Evolutionary conservation across 169 alveolate genomes (phyloP), one percentile per base, ranked within the genome.

Genomic region (Eimeria falciformis): DNA sequence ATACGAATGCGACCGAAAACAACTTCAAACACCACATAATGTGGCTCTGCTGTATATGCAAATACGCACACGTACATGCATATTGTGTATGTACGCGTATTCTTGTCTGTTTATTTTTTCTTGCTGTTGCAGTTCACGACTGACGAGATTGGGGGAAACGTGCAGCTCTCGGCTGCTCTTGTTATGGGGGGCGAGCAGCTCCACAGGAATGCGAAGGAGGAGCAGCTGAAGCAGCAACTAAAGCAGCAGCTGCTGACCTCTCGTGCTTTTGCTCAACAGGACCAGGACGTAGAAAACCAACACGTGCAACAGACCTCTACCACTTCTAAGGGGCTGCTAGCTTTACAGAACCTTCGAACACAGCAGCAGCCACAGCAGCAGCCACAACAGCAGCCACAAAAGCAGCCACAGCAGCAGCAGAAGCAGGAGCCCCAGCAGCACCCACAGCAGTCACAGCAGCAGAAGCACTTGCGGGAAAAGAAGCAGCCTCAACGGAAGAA

Each of bases 351-450:
- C 25, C n/a, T 53, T 53, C 17, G 17, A n/a, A 11, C 55, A 12
- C 56, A 33, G 45, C 21, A 37, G 56, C 55, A 23, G 40, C 33
- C 0, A 7, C 29, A 23, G 37, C 53, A 69, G 45, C 55, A 37
- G 45, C 79, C 27, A 11, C 53, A 14, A 11, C 50, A 23, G 53
- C 79, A 9, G 79, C 56, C 37, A 47, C 83, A 18, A 58, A 53
- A 71, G 18, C 84, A 43, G 40, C 66, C 25, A 65, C 45, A 69
- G 81, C 81, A 69, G 23, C 55, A 47, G 5, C 85, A 46, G 85
- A 45, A 75, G 18, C 85, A 75, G 85, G 66, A n/a, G 50, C 68
- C 43, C 5, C 66, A 40, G 45, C 85, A 75, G 53, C 81, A 1
- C 65, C 65, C 25, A 17, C 65, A 53, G 5, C 73, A 62, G 27